Base-by-base conservation (phyloP, 768 basidiomycete genomes). In the Boletus sp. region DNA sequence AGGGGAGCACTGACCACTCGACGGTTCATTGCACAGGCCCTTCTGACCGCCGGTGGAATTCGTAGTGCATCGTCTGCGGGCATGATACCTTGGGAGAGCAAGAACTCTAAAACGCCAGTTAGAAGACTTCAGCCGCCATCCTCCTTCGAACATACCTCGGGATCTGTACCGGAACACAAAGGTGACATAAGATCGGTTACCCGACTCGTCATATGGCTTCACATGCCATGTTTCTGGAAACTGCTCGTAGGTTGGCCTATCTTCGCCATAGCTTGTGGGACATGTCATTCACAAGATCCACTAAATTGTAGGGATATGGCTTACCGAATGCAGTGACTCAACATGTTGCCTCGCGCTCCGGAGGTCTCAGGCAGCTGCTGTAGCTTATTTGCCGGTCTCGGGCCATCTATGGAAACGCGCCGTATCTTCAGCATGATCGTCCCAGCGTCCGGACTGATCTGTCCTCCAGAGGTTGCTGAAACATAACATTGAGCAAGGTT, bases 81-180 rank as follows among this genome's bases (percentile, higher is more conserved):
- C 57, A 77, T 72, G 41, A 84, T 83, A 2, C 81, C 79, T 65
- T 83, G 82, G 29, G 75, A 63, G 56, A 75, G 71, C 45, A 83
- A 64, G 53, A 80, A 83, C 38, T 78, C 83, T 82, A 52, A 30
- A 45, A 50, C 19, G 11, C n/a, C 5, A 17, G 2, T 50, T n/a
- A 52, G 45, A 30, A 25, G 17, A 15, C 15, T 8, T 47, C 4
- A 23, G 39, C 37, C 27, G 53, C 34, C 1, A 14, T 7, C 10
- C 23, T 0, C 14, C 43, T 25, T 49, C 14, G 27, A 45, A 64
- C 72, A 40, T 55, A 83, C 85, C 82, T 51, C 68, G 71, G 35
- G 81, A 73, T 25, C 83, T 73, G 65, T 89, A 89, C 38, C 83
- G 75, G 64, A 88, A 90, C 3, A 81, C 72, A 62, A 89, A 89